These are phyloP conservation scores for Annulohypoxylon nitens DNA, from an alignment of 495 filamentous ascomycete species.

Conservation along the genomic window DNA sequence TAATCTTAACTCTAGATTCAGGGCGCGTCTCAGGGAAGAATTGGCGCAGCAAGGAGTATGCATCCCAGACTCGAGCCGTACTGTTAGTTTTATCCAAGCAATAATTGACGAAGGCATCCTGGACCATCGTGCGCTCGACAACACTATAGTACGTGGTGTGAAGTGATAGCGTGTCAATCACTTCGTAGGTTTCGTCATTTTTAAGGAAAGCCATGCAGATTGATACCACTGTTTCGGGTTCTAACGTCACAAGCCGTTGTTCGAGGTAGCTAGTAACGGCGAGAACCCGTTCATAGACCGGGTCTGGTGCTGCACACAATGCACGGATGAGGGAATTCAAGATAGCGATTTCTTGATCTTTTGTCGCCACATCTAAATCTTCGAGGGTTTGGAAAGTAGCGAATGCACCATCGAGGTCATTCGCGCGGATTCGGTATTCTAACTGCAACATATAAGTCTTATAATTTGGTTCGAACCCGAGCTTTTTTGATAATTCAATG, in stretches of 20 bases:
- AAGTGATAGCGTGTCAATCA: conserved; percentile 80
- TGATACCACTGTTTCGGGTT: conserved; percentile 76
- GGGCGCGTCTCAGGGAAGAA: conserved; percentile 81
- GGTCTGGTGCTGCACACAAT: conserved; percentile 68
- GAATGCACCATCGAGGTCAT: conserved; percentile 75
- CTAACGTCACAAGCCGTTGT: conserved; percentile 74
- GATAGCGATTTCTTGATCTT: conserved; percentile 70
- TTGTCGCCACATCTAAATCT: conserved; percentile 60
- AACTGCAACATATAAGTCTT: conserved; percentile 80
- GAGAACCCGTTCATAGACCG: conserved; percentile 74
- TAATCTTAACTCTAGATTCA: conserved; percentile 74
- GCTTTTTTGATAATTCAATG: conserved; percentile 70
- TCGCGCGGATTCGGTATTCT: conserved; percentile 75
- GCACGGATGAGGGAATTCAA: conserved; percentile 83
- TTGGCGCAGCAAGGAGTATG: conserved; percentile 79
- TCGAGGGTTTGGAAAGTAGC: conserved; percentile 72
- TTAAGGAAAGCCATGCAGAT: conserved; percentile 78
- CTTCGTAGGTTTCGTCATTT: conserved; percentile 78
- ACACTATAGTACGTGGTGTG: conserved; percentile 72
- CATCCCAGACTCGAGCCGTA: conserved; percentile 78
- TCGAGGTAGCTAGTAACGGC: conserved; percentile 81
- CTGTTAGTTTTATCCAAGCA: conserved; percentile 71
- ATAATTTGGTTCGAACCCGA: conserved; percentile 72
- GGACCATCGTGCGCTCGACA: conserved; percentile 72
- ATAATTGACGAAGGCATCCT: conserved; percentile 73